Base-by-base conservation (phyloP, 495 filamentous ascomycete species). In the Barbatosphaeria neglecta region DNA sequence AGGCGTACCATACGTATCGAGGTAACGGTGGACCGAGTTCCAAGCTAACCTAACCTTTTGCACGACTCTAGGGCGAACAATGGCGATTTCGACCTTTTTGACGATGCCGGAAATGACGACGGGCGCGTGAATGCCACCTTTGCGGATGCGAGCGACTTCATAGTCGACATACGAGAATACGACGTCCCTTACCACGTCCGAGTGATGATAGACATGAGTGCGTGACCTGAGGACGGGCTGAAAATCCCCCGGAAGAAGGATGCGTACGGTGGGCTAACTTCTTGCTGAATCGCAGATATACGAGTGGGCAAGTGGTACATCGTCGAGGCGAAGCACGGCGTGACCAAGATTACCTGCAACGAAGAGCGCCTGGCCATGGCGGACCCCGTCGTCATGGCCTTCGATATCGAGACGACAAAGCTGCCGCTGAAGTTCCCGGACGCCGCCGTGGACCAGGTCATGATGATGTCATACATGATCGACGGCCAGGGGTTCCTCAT, bases 401-500 rank as follows among this genome's bases (percentile, higher is more conserved):
- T 79, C 66, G 92, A 99, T 78, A 99, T 99, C 57, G 92, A 99
- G 60, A 97, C 92, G 19, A 93, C 87, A 4, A 99, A 99, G 55
- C 72, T 94, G 27, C 92, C 92, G 13, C 70, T 99, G 41, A 99
- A 99, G 62, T 99, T 99, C 58, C 92, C 92, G n/a, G 93, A 97
- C 60, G 83, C 92, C 0, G 74, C 86, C 2, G 82, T 95, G 52
- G 92, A 99, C 66, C 92, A 95, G 64, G 82, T 99, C 54, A 99
- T 99, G 90, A 99, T 99, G 92, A 93, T 99, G 54, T 97, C 93
- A 15, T 99, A 97, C 67, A 99, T 99, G 92, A 97, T 99, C 52
- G 92, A 99, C 56, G 92, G 93, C 1, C 90, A 95, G 66, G 92
- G 92, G 13, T 97, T 99, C 59, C 68, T 99, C 6, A 96, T 99